Evolutionary conservation across 2,329 filamentous ascomycete genomes (phyloP), one percentile per base, ranked within the genome.

Genomic region (Xylariaceae sp.): DNA sequence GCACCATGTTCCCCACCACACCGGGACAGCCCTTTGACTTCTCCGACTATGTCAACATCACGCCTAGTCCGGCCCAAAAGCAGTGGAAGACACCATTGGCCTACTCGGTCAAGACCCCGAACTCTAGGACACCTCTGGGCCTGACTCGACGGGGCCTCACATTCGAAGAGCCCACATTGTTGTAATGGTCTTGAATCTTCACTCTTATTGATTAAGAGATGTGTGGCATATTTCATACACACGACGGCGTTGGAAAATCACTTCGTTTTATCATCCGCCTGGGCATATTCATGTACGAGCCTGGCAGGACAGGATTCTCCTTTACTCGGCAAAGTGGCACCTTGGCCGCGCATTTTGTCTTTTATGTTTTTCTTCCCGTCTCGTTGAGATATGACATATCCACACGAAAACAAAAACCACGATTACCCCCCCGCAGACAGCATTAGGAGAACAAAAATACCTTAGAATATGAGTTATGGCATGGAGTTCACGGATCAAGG

Each of bases 21-120:
- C 93, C 93, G 0, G 88, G 88, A 13, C 89, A 92, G 70, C 77
- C 74, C 52, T 95, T 97, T 74, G 95, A 97, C 77, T 96, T 97
- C 76, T 86, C 92, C 55, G 94, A 99, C 72, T 99, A 96, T 75
- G 88, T 97, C 72, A 97, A 97, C 75, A 93, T 97, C 73, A 96
- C 94, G 5, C 94, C 94, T 0, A 96, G 91, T 70, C 94, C 94
- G 17, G 94, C 91, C 30, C 94, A 97, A 76, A 90, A 86, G 66
- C 83, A 87, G 8, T 97, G 92, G 89, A 90, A 88, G 73, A 96
- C 92, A 0, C 92, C 91, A 9, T 74, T 85, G 9, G 80, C 84
- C 34, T 78, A 80, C 35, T 68, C 73, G 9, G 61, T 58, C 52
- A 71, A 65, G 55, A 71, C 68, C 48, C 68, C 68, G 7, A 71